Base-by-base conservation (phyloP, 768 basidiomycete genomes). In the Suillus plorans region DNA sequence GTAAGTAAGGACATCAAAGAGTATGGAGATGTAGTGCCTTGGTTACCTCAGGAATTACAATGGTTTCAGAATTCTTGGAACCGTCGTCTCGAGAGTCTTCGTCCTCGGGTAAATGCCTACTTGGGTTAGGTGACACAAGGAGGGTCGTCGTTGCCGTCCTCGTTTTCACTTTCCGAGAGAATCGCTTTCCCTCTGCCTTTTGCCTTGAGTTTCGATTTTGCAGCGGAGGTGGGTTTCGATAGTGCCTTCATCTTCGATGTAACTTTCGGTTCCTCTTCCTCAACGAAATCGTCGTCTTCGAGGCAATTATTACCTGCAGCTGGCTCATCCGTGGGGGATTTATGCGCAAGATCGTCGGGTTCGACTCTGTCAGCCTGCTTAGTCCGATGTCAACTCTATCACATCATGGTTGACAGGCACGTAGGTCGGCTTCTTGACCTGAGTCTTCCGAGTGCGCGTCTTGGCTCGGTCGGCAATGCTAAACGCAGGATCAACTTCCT, bases 391-490 rank as follows among this genome's bases (percentile, higher is more conserved):
- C 44, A 85, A 68, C 66, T 85, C 84, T 13, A 85, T 83, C 4
- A 84, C 70, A 13, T 82, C 80, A 47, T 42, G 64, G 44, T 67
- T 45, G 56, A 41, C 34, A 34, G 50, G 59, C 36, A 63, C 44
- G 1, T 58, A 56, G 62, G 56, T 56, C 28, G 66, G 13, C 12
- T 64, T 63, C 50, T 74, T 75, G 3, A 67, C 36, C 52, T 66
- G 69, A 9, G 76, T 61, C 25, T 72, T 78, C 28, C 85, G 75
- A 63, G 82, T 78, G 20, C 86, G 84, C 73, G 79, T 85, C 69
- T 87, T 87, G 58, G 86, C 83, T 20, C 86, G 80, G 49, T 87
- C 86, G n/a, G 86, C 85, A 31, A 86, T 85, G 66, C 73, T 81
- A 50, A 77, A 69, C 6, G 71, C 69, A 53, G 67, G 71, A 44